Percentiles rank a stretch among this genome's conserved stretches.
These are phyloP conservation scores for Thraustochytrium striatum DNA, from an alignment of 352 stramenopile genomes.

Conservation along the genomic window DNA sequence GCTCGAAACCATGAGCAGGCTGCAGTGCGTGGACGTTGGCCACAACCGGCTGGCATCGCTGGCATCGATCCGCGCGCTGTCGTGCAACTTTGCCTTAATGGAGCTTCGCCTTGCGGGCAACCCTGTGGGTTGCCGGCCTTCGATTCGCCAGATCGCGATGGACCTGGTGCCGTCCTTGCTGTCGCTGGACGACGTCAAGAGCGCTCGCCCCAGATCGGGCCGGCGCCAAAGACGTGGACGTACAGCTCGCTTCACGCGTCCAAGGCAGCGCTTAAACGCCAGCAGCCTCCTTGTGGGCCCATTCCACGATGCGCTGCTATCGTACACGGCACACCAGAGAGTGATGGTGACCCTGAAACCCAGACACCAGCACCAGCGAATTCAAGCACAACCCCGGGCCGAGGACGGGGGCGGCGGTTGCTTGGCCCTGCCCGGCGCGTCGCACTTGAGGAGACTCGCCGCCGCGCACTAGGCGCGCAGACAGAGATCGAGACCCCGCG, in stretches of 20 bases:
- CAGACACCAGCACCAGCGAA: too few species aligned
- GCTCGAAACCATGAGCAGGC: slow-evolving; percentile 11
- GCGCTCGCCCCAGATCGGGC: background rate
- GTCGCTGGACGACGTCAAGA: background rate
- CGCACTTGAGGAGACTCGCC: too few species aligned
- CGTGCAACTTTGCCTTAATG: slow-evolving; percentile 15
- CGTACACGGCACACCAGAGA: too few species aligned
- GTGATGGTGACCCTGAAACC: too few species aligned
- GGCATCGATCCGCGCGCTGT: background rate
- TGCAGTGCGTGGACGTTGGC: slow-evolving; percentile 1
- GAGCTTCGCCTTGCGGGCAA: slow-evolving; percentile 18
- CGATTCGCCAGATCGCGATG: slow-evolving; percentile 33
- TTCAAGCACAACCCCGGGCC: too few species aligned
- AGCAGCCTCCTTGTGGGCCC: too few species aligned
- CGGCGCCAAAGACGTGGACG: background rate
- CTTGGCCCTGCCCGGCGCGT: too few species aligned
- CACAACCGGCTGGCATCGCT: background rate
- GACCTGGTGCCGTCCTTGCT: slow-evolving; percentile 21
- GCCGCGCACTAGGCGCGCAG: too few species aligned
- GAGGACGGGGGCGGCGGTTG: too few species aligned
- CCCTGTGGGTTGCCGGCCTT: background rate
- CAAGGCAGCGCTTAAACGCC: too few species aligned
- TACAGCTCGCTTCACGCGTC: background rate
- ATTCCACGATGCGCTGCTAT: too few species aligned
- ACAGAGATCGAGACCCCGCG: too few species aligned